A percentile compares a stretch with the other conserved stretches of the same genome.
phyloP scores from a whole-genome alignment of 2,329 filamentous ascomycete genomes.

The Leptographium radiaticola region DNA sequence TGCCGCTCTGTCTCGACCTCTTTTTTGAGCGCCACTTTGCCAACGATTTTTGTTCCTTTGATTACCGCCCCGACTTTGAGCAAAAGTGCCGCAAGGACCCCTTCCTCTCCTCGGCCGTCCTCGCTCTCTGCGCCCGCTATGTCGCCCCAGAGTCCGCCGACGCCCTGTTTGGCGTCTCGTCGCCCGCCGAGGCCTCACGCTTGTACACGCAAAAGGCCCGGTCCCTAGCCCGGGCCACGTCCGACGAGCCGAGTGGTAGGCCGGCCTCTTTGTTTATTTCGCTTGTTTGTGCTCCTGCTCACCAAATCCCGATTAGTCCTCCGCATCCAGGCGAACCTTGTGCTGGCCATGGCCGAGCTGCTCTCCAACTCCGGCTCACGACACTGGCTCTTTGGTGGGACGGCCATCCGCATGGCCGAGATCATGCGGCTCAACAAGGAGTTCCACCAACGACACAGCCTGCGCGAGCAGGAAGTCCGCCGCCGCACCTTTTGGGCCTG shows the following conservation, averaged over 20 bases:
- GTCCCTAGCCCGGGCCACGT: conserved; percentile 3
- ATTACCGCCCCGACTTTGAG: conserved; percentile 12
- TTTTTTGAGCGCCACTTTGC: conserved; percentile 13
- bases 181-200: neutral
- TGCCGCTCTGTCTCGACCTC: conserved; percentile 5
- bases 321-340: conserved; percentile 11
- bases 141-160: neutral
- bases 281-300: neutral
- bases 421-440: conserved; percentile 15
- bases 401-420: conserved; percentile 15
- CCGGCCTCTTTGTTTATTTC: too few relatives aligned
- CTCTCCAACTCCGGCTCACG: conserved; percentile 12
- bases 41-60: conserved; percentile 13
- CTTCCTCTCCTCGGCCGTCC: conserved; percentile 5
- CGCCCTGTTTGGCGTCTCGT: neutral
- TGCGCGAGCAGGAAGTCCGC: conserved; percentile 11
- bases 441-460: conserved; percentile 13
- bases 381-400: conserved; percentile 13
- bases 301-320: conserved; percentile 2
- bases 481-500: conserved; percentile 9
- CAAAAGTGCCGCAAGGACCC: conserved; percentile 6
- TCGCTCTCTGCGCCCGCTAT: conserved; percentile 9
- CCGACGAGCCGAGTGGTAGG: conserved; percentile 9
- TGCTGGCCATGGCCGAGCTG: conserved; percentile 13
- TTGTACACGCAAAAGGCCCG: conserved; percentile 1